Base-by-base conservation (phyloP, 768 basidiomycete species). In the Termitomyces sp. region DNA sequence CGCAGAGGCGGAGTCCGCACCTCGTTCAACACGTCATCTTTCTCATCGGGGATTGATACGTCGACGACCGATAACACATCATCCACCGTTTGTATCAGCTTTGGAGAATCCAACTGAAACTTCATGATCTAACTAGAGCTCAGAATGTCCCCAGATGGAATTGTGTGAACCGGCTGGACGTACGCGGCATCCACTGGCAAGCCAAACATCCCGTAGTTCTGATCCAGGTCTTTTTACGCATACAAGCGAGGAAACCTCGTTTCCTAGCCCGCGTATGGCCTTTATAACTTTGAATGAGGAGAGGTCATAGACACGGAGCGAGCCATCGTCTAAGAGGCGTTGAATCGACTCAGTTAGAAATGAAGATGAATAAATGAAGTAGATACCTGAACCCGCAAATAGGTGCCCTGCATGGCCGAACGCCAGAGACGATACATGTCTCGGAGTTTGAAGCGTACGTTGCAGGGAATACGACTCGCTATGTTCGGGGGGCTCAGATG, bases 21-120 rank as follows among this genome's bases (percentile, higher is more conserved):
- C 77, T 92, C 88, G 67, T 91, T 89, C 60, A 90, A 57, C 9
- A 79, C 72, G 3, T 91, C 88, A 3, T 80, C 80, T 0, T 82
- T 78, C 10, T 51, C 35, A 16, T 30, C 33, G 28, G 78, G 72
- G 40, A 76, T 74, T 10, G 79, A 79, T 9, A 89, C 59, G 4
- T 79, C 74, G n/a, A 88, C 63, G 1, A 61, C 66, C 18, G 68
- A 43, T 28, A 74, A 58, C 2, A 84, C 85, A 66, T 91, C 85
- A 38, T 77, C 74, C 13, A 67, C 64, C 0, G 71, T 73, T 64
- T 83, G 74, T 16, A 93, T 79, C 70, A 90, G 74, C 62, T 84
- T 82, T 1, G 70, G 70, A 0, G 71, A 71, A 36, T 76, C 75
- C 66, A 87, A 68, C 61, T 72, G 71, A 63, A 82, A 82, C 52